Conservation (phyloP, 225 moss, liverwort and hornwort species). For the Neckera pumila region DNA sequence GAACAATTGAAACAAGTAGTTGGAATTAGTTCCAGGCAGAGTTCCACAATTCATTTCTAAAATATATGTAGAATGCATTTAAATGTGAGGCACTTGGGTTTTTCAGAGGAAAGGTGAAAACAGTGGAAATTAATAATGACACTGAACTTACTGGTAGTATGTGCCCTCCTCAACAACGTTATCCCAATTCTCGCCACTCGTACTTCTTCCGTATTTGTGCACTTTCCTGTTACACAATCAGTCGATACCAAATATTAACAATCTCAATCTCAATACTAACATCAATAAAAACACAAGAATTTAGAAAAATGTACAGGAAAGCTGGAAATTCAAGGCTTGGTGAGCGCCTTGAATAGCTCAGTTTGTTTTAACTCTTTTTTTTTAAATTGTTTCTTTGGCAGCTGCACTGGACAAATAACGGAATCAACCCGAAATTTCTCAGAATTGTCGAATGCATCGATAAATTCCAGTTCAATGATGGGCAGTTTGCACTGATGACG, state of each 20-base stretch:
- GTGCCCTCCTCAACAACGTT: constrained; percentile 87
- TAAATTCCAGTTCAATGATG: background rate
- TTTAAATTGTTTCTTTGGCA: background rate
- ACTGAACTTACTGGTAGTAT: constrained; percentile 67
- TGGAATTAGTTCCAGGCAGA: background rate
- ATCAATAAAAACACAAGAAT: background rate
- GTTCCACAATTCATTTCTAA: background rate
- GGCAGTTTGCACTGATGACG: background rate
- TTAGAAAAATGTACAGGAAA: background rate
- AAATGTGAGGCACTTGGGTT: background rate
- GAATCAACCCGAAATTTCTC: background rate
- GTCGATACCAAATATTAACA: background rate
- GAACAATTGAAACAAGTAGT: background rate
- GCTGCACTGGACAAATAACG: background rate
- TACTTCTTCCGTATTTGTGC: constrained; percentile 91
- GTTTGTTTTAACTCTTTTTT: background rate
- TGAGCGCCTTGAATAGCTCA: background rate
- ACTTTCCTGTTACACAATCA: constrained; percentile 51
- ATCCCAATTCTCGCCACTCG: constrained; percentile 96
- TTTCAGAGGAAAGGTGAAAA: background rate
- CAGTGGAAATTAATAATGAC: background rate
- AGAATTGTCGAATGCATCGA: background rate
- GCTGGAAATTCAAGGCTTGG: background rate
- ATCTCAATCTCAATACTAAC: background rate
- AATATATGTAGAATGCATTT: background rate